Percentiles rank a stretch among this genome's conserved stretches.
Evolutionary conservation across 495 filamentous ascomycete genomes (phyloP).

Genomic region (Thermothielavioides terrestris): DNA sequence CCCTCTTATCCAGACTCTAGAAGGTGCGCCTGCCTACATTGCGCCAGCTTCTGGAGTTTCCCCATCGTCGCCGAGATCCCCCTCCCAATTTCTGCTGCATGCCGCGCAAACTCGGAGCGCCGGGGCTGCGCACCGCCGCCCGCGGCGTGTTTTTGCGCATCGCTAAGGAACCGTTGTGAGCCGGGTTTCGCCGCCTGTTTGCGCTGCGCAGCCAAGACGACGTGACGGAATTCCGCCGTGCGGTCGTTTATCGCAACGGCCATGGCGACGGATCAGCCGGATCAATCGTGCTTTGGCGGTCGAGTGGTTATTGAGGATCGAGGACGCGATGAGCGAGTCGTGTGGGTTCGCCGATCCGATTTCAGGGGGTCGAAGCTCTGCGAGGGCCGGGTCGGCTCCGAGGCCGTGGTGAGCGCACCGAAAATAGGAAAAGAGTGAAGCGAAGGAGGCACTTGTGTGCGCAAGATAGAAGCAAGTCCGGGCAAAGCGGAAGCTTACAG

Average conservation of each 20-base stretch:
- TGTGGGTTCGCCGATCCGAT: not conserved
- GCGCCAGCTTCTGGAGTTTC: slow-evolving; percentile 85
- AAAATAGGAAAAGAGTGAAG: no score
- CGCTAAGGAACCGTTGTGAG: slow-evolving; percentile 66
- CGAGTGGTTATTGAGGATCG: no score
- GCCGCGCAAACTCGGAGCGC: slow-evolving; percentile 74
- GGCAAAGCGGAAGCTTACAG: no score
- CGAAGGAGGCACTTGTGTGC: no score
- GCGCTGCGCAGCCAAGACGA: slow-evolving; percentile 75
- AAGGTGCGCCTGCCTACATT: slow-evolving; percentile 52
- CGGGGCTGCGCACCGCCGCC: slow-evolving; percentile 51
- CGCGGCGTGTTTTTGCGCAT: slow-evolving; percentile 60
- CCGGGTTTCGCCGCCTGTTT: slow-evolving; percentile 62
- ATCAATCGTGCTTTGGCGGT: not conserved
- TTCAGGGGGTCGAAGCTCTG: no score
- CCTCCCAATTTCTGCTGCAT: slow-evolving; percentile 80
- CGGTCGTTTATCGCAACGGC: slow-evolving; percentile 87
- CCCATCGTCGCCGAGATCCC: slow-evolving; percentile 88
- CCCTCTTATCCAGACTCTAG: not conserved
- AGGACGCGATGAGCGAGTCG: not conserved
- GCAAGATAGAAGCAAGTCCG: no score
- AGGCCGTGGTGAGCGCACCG: no score
- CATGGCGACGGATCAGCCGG: slow-evolving; percentile 26
- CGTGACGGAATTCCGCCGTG: slow-evolving; percentile 85
- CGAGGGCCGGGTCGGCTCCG: no score